Base-by-base conservation (phyloP, 176 grass and related monocot species). In the Aechmea fasciata region DNA sequence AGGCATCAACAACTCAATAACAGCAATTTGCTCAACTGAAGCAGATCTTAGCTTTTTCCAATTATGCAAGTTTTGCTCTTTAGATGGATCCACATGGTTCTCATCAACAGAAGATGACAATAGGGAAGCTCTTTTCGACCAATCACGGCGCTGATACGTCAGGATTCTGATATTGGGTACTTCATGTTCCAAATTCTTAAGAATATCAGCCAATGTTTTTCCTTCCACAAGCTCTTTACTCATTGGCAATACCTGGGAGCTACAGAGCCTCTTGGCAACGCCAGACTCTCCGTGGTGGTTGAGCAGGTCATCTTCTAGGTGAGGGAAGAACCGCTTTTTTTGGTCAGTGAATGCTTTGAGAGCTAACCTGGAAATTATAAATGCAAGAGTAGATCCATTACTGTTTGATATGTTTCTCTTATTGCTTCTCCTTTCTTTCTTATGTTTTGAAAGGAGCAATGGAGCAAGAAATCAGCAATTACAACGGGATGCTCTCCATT, bases 331-430 rank as follows among this genome's bases (percentile, higher is more conserved):
- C 68, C 82, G 84, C 78, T 82, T 87, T 72, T 99, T 99, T 80
- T 94, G 95, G 62, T 99, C 87, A 65, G 79, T 99, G 75, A 99
- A 99, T 75, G 95, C 95, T 69, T 93, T 99, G 33, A 99, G 80
- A 75, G 90, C 87, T 82, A 99, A 88, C 83, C 95, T 99, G 80
- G 66, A 83, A 92, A 84, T 65, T 65, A 41, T 18, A 61, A 61
- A 61, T 41, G 55, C 55, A n/a, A 61, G 7, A n/a, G 3, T 61
- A 61, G n/a, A 20, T 18, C 55, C 55, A 61, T 61, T 15, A 61
- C n/a, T 17, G 14, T 59, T 59, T 41, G 33, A 41, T 41, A 41
- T 41, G 33, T 41, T 8, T 10, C 54, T 59, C 19, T 55, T 4
- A 55, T 13, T 55, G 11, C 11, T 55, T 59, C 14, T 17, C 15